A percentile compares a stretch with the other conserved stretches of the same genome.
Evolutionary conservation across 1,284 basidiomycete genomes (phyloP).

Genomic region (Trichosporon ovoides): DNA sequence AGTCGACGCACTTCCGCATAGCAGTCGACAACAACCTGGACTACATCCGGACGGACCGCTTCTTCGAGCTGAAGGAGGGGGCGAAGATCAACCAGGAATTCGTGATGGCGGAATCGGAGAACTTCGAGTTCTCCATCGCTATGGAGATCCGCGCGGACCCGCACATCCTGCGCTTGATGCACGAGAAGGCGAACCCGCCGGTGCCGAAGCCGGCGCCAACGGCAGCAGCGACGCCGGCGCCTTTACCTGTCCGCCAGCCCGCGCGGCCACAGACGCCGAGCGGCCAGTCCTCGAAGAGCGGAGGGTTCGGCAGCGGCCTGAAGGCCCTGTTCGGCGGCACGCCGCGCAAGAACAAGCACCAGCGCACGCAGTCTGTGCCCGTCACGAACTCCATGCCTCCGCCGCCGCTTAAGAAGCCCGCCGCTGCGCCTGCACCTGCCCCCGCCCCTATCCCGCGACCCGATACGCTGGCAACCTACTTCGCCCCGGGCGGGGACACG

Average conservation of each 20-base stretch:
- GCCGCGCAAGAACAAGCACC: conserved; percentile 19
- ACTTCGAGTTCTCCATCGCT: conserved; percentile 82
- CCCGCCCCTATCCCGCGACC: conserved; percentile 16
- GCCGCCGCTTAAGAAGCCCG: conserved; percentile 1
- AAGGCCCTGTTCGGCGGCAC: conserved; percentile 9
- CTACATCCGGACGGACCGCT: conserved; percentile 80
- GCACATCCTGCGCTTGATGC: conserved; percentile 63
- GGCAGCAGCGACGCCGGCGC: conserved; percentile 45
- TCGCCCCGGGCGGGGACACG: conserved; percentile 67
- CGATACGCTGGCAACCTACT: conserved; percentile 68
- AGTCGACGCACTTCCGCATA: conserved; percentile 72
- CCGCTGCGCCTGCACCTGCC: conserved; percentile 24
- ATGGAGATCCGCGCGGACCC: conserved; percentile 76
- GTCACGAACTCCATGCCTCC: conserved; percentile 17
- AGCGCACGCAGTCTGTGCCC: conserved; percentile 17
- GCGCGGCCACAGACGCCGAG: not conserved
- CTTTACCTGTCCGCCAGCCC: not conserved
- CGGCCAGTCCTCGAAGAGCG: not conserved
- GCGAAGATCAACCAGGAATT: conserved; percentile 85
- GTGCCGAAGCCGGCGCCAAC: too few species aligned
- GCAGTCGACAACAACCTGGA: conserved; percentile 95
- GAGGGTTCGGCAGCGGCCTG: conserved; percentile 3
- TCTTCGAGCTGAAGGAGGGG: conserved; percentile 60
- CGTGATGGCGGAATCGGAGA: conserved; percentile 64
- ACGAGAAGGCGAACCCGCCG: conserved; percentile 51